Base-by-base conservation (phyloP, 495 filamentous ascomycete species). In the Darksidea phi region DNA sequence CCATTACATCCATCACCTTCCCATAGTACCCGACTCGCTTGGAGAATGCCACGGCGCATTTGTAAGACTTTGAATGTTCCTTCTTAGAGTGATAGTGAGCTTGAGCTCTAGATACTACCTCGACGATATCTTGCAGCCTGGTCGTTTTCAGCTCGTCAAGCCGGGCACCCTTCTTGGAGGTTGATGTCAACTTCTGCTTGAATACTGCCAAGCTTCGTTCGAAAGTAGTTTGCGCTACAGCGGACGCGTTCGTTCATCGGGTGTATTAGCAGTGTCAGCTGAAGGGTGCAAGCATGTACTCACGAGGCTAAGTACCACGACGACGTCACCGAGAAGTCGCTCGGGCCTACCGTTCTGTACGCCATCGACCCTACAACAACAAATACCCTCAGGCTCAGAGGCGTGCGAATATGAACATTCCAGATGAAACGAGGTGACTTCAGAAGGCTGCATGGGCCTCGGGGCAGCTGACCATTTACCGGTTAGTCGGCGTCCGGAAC, bases 1-100 rank as follows among this genome's bases (percentile, higher is more conserved):
- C 50, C 23, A 62, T 38, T 15, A 62, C 52, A 56, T 62, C 59
- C 18, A 62, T n/a, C 21, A 62, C 26, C 20, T 62, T 50, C 17
- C 48, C 48, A 50, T 47, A 57, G 54, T 45, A 46, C 6, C 12
- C 11, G 26, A 55, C 37, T 45, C 37, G 4, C 17, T 55, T 55
- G 6, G 52, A 55, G 37, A 55, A 55, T 25, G 52, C 34, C 13
- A 55, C 13, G 23, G 45, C 45, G 37, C 36, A 55, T 55, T 55
- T 45, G 11, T 26, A 18, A 2, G 13, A 4, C 21, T 55, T 42
- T 28, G 52, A 43, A 13, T 36, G 5, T 21, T 24, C 13, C 4
- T 26, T 20, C 21, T 45, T 55, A 18, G 10, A 13, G 6, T 15
- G 17, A 21, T 57, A 57, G 10, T 18, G 42, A 26, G 11, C 28